phyloP scores from a whole-genome alignment of 1,139 yeast species.

The Hyphopichia wangnamkhiaoensis region DNA sequence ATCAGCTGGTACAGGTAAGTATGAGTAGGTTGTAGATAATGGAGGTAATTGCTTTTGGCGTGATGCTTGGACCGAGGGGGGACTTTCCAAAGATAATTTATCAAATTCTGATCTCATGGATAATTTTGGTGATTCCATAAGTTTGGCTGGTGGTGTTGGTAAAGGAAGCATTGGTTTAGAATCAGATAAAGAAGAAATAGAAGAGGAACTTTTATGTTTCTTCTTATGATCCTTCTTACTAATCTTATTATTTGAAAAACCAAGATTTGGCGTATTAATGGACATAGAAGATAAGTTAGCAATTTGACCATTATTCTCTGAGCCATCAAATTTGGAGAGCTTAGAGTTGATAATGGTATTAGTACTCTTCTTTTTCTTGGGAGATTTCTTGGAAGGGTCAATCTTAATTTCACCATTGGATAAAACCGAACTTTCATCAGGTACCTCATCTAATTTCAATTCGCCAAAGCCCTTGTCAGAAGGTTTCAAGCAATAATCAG shows the following conservation, averaged over 20 bases:
- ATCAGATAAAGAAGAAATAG: background rate
- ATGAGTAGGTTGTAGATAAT: background rate
- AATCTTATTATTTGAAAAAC: background rate
- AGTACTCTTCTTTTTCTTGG: background rate
- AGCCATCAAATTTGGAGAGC: background rate
- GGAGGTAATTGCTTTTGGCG: background rate
- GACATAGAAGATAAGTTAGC: background rate
- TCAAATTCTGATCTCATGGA: background rate
- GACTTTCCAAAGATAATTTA: background rate
- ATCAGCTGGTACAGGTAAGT: too few species aligned
- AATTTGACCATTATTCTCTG: background rate
- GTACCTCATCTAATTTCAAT: conserved; percentile 40
- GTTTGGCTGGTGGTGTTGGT: conserved; percentile 3
- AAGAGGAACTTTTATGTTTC: conserved; percentile 1
- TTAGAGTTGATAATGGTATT: conserved; percentile 1
- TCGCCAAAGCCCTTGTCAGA: conserved; percentile 69
- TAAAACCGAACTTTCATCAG: conserved; percentile 5
- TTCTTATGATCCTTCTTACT: background rate
- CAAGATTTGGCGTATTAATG: background rate
- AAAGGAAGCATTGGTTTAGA: conserved; percentile 3
- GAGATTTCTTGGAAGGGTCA: conserved; percentile 2
- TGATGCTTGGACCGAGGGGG: background rate
- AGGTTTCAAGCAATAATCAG: conserved; percentile 68
- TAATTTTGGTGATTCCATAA: background rate
- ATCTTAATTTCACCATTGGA: conserved; percentile 3